A percentile compares a stretch with the other conserved stretches of the same genome.
These are phyloP conservation scores for Azolla pinnata DNA, from an alignment of 75 land plant genomes.

Conservation along the genomic window DNA sequence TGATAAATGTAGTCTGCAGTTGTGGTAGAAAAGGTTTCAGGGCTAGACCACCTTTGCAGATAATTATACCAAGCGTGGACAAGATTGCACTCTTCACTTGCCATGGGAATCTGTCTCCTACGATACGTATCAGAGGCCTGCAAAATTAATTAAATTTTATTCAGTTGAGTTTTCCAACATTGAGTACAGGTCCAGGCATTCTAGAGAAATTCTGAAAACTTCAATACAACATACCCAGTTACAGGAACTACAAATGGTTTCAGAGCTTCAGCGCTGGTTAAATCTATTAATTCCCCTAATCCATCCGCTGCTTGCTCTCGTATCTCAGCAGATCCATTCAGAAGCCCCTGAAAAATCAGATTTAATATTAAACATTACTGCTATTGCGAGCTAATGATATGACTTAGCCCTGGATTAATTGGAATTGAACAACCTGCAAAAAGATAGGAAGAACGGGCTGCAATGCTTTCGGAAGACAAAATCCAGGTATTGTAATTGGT, in stretches of 20 bases:
- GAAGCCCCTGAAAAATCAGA: constrained; percentile 57
- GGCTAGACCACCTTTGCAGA: constrained; percentile 87
- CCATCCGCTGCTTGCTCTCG: constrained; percentile 97
- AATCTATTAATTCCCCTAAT: constrained; percentile 88
- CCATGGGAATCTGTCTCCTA: constrained; percentile 98
- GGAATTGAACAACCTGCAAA: too few relatives aligned
- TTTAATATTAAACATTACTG: neutral
- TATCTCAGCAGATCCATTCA: constrained; percentile 90
- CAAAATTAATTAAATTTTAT: too few relatives aligned
- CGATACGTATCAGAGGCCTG: constrained; percentile 94
- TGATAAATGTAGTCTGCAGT: constrained; percentile 93
- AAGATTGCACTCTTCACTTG: constrained; percentile 97
- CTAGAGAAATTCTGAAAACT: too few relatives aligned
- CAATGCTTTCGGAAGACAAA: constrained; percentile 94
- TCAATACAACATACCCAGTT: constrained; percentile 99
- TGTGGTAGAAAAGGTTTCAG: constrained; percentile 98
- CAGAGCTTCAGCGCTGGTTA: constrained; percentile 75
- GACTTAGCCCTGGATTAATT: too few relatives aligned
- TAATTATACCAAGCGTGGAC: constrained; percentile 77
- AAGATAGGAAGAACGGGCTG: constrained; percentile 85
- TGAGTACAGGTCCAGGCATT: too few relatives aligned
- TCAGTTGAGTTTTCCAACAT: too few relatives aligned
- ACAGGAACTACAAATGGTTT: constrained; percentile 90
- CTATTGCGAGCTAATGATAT: too few relatives aligned
- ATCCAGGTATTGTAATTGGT: constrained; percentile 76